These are phyloP conservation scores for Ustilago loliicola DNA, from an alignment of 1,284 basidiomycete genomes.

Conservation along the genomic window DNA sequence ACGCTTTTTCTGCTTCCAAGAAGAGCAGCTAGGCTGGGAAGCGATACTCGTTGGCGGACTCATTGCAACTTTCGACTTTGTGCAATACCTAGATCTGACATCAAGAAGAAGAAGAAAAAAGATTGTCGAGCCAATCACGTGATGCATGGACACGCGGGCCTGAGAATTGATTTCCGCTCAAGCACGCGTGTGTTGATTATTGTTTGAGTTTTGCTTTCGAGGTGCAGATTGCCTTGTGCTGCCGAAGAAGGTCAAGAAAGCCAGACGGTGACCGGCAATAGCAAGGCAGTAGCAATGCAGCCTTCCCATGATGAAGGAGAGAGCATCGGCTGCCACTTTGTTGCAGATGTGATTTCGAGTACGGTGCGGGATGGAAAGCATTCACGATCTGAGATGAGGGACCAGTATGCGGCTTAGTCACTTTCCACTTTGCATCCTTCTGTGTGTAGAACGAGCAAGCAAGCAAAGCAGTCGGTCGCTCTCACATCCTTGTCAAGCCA, in stretches of 20 bases:
- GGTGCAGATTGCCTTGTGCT: not conserved
- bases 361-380: not conserved
- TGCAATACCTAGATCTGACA: not conserved
- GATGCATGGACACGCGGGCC: not conserved
- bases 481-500: constrained; percentile 8
- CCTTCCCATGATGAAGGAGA: not conserved
- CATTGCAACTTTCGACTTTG: not conserved
- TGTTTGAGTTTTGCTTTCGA: not conserved
- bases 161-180: not conserved
- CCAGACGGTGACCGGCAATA: not conserved
- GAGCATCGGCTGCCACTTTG: not conserved
- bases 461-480: not conserved
- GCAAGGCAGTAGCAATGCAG: not conserved
- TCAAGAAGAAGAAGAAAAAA: not conserved
- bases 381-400: not conserved
- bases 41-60: not conserved
- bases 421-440: constrained; percentile 30
- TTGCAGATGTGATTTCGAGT: not conserved
- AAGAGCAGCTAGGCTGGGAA: constrained; percentile 3
- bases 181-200: constrained; percentile 13
- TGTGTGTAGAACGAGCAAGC: not conserved
- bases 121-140: not conserved
- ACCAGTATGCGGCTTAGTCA: constrained; percentile 30
- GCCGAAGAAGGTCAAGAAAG: not conserved
- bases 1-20: constrained; percentile 23